These are phyloP conservation scores for Talaromyces islandicus DNA, from an alignment of 2,329 filamentous ascomycete genomes.

Conservation along the genomic window DNA sequence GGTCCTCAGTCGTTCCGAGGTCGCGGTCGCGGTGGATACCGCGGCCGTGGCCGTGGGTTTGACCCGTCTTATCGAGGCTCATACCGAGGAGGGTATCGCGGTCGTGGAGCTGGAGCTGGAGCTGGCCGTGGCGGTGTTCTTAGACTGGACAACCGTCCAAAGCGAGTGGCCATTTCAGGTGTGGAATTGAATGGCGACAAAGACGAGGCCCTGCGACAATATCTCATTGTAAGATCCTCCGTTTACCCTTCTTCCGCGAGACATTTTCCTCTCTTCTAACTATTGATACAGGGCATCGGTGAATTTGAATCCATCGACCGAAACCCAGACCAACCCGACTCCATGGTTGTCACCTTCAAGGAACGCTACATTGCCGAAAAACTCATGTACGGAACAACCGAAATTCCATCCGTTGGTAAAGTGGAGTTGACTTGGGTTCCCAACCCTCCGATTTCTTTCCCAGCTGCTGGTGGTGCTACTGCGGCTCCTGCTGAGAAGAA, in stretches of 20 bases:
- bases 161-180: constrained; percentile 46
- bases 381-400: constrained; percentile 42
- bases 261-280: constrained; percentile 12
- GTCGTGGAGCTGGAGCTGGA: constrained; percentile 33
- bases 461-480: constrained; percentile 15
- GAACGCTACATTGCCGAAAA: constrained; percentile 50
- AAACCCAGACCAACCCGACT: constrained; percentile 33
- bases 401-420: constrained; percentile 48
- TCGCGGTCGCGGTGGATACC: constrained; percentile 26
- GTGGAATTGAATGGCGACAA: constrained; percentile 42
- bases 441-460: constrained; percentile 21
- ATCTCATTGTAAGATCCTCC: constrained; percentile 42
- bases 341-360: constrained; percentile 41
- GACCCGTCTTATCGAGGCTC: constrained; percentile 33
- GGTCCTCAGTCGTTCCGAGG: constrained; percentile 19
- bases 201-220: constrained; percentile 52
- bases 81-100: constrained; percentile 36
- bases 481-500: constrained; percentile 16
- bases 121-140: constrained; percentile 44
- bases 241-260: not conserved
- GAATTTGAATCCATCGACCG: constrained; percentile 42
- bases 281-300: constrained; percentile 32
- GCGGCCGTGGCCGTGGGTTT: constrained; percentile 37
- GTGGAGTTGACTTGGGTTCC: constrained; percentile 52
- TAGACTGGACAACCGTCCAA: constrained; percentile 54